A percentile compares a stretch with the other conserved stretches of the same genome.
These are phyloP conservation scores for Spathaspora hagerdaliae DNA, from an alignment of 805 yeast genomes.

Conservation along the genomic window DNA sequence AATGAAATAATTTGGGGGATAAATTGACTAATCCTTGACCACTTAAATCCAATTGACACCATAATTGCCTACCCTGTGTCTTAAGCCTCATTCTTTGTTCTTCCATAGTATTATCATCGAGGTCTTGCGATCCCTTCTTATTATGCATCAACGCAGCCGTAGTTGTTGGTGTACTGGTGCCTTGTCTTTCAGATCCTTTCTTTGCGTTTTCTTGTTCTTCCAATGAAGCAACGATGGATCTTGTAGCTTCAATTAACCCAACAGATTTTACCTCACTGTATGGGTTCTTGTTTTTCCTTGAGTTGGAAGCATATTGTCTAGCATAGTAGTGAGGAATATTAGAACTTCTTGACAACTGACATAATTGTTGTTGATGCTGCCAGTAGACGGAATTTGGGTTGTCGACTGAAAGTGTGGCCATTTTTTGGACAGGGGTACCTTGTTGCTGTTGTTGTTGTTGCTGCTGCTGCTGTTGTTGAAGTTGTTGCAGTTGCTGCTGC, in stretches of 20 bases:
- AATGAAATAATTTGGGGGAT: slow-evolving; percentile 72
- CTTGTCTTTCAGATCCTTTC: slow-evolving; percentile 10
- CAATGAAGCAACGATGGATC: slow-evolving; percentile 27
- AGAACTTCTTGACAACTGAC: slow-evolving; percentile 62
- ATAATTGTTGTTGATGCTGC: slow-evolving; percentile 77
- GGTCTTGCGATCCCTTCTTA: slow-evolving; percentile 39
- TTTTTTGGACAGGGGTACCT: slow-evolving; percentile 19
- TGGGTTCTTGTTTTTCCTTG: slow-evolving; percentile 44
- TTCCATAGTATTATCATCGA: slow-evolving; percentile 47
- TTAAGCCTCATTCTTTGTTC: slow-evolving; percentile 59
- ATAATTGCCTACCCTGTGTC: slow-evolving; percentile 70
- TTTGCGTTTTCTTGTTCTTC: slow-evolving; percentile 44
- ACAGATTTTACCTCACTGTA: slow-evolving; percentile 34
- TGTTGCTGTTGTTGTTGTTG: slow-evolving; percentile 14
- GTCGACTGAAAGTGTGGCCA: slow-evolving; percentile 19
- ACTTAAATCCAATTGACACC: slow-evolving; percentile 91
- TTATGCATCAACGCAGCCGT: slow-evolving; percentile 37
- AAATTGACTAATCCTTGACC: slow-evolving; percentile 79
- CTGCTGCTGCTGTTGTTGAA: slow-evolving; percentile 17
- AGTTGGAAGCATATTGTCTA: slow-evolving; percentile 70
- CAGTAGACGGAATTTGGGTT: slow-evolving; percentile 50
- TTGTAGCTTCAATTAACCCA: slow-evolving; percentile 41
- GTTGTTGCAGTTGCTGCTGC: slow-evolving; percentile 19
- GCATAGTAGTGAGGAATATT: slow-evolving; percentile 79
- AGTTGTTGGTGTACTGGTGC: slow-evolving; percentile 30